A percentile compares a stretch with the other conserved stretches of the same genome.
These are phyloP conservation scores for Lachnellula willkommii DNA, from an alignment of 2,329 filamentous ascomycete genomes.

Conservation along the genomic window DNA sequence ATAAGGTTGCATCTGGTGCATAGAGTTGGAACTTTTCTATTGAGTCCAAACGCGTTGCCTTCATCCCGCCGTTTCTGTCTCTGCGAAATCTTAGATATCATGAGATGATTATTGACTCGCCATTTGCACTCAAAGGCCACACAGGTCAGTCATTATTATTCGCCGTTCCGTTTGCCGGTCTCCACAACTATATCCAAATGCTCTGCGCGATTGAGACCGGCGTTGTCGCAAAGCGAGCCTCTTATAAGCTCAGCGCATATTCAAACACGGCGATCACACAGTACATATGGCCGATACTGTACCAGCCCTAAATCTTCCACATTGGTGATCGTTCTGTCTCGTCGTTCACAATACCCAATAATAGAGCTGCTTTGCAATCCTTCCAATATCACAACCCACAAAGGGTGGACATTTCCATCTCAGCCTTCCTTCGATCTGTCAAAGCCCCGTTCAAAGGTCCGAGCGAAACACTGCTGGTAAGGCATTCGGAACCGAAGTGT, in stretches of 20 bases:
- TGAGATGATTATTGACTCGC: background rate
- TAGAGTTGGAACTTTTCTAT: background rate
- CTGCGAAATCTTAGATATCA: background rate
- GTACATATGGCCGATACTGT: background rate
- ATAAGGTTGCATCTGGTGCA: background rate
- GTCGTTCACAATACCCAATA: background rate
- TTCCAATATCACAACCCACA: background rate
- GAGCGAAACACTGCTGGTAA: background rate
- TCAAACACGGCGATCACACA: background rate
- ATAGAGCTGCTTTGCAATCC: background rate
- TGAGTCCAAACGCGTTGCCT: background rate
- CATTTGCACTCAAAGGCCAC: background rate
- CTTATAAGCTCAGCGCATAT: background rate
- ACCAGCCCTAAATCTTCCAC: background rate
- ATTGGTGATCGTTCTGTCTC: background rate
- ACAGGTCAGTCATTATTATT: background rate
- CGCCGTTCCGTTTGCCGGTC: background rate
- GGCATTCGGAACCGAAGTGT: background rate
- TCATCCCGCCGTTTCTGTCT: background rate
- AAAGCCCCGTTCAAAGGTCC: background rate
- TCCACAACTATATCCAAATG: background rate
- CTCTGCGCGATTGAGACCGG: background rate
- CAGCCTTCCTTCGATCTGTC: background rate
- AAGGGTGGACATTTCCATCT: background rate
- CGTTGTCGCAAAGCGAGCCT: background rate